Evolutionary conservation across 257 asterid genomes (phyloP).

Genomic region (Perilla frutescens): DNA sequence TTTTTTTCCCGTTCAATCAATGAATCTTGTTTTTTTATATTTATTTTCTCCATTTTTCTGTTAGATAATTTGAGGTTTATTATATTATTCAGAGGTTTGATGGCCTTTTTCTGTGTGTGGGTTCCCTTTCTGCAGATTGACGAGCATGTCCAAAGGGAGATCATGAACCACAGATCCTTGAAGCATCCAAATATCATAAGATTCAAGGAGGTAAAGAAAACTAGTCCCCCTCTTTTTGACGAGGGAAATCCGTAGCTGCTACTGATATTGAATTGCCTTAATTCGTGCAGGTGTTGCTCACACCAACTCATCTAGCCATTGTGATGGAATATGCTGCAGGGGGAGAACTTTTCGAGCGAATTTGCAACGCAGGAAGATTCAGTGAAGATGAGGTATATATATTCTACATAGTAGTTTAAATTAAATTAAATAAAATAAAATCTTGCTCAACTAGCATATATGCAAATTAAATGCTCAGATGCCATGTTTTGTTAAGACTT

Average conservation of each 20-base stretch:
- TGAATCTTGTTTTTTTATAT: background rate
- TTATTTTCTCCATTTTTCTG: no score
- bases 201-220: conserved; percentile 52
- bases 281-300: conserved; percentile 49
- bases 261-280: background rate
- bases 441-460: background rate
- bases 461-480: no score
- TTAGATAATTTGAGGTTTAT: background rate
- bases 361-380: conserved; percentile 61
- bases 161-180: conserved; percentile 60
- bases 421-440: no score
- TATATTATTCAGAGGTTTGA: background rate
- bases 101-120: conserved; percentile 3
- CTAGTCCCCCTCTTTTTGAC: background rate
- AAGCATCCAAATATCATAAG: conserved; percentile 57
- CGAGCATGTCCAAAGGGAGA: conserved; percentile 66
- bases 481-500: no score
- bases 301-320: conserved; percentile 62
- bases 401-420: no score
- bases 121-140: conserved; percentile 48
- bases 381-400: conserved; percentile 56
- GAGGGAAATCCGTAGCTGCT: no score
- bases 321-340: conserved; percentile 64
- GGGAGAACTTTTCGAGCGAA: conserved; percentile 57
- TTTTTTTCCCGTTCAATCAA: background rate